Percentiles rank a stretch among this genome's conserved stretches.
Conservation (phyloP, 352 stramenopile genomes). For the Peronosclerospora sorghi region DNA sequence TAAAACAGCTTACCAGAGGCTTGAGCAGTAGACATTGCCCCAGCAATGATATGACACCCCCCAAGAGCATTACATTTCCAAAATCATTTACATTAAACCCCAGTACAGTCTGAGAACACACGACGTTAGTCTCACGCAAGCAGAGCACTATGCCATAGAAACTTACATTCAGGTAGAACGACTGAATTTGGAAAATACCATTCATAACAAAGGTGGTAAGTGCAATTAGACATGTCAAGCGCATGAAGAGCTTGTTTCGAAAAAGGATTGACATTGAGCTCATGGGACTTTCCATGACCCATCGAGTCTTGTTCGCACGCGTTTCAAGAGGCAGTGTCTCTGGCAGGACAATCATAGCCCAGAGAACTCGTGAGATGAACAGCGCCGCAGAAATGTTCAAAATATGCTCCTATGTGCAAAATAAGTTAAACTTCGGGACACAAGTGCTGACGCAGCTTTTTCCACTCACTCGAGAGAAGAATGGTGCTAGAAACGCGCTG, state of each 20-base stretch:
- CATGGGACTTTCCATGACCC: slow-evolving; percentile 42
- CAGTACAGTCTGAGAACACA: slow-evolving; percentile 34
- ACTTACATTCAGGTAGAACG: slow-evolving; percentile 70
- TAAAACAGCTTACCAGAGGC: slow-evolving; percentile 44
- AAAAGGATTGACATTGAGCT: slow-evolving; percentile 55
- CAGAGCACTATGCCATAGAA: not conserved
- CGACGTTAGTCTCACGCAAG: not conserved
- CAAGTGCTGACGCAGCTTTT: not conserved
- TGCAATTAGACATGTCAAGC: slow-evolving; percentile 50
- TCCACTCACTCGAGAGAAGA: slow-evolving; percentile 40
- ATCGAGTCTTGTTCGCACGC: slow-evolving; percentile 15
- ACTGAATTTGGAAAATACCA: slow-evolving; percentile 50
- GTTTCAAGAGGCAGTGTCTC: slow-evolving; percentile 40
- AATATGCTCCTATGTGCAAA: slow-evolving; percentile 24
- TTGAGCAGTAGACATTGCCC: slow-evolving; percentile 51
- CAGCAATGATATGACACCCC: slow-evolving; percentile 42
- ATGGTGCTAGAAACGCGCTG: slow-evolving; percentile 39
- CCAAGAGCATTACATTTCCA: slow-evolving; percentile 46
- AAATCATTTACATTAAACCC: slow-evolving; percentile 64
- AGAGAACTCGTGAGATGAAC: slow-evolving; percentile 43
- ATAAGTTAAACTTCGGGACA: not conserved
- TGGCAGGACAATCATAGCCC: slow-evolving; percentile 34
- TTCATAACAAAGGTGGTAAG: slow-evolving; percentile 54
- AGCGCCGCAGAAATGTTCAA: slow-evolving; percentile 36
- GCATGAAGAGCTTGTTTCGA: slow-evolving; percentile 48